Evolutionary conservation across 1,139 yeast species (phyloP), one percentile per base, ranked within the genome.

Genomic region (Suhomyces bribrorum): DNA sequence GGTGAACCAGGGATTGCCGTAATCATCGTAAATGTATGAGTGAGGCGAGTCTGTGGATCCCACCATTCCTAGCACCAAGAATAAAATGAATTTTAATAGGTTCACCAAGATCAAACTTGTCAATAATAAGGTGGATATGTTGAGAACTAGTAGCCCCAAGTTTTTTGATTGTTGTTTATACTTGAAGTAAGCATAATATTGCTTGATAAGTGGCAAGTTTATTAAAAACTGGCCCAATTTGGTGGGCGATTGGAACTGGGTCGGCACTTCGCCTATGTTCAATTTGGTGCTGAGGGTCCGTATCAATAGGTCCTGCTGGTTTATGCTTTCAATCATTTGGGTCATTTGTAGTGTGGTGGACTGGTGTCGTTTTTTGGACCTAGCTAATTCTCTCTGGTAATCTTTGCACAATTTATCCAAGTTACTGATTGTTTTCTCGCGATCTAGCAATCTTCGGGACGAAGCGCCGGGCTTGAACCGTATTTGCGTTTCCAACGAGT

Each of bases 121-220:
- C 9, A 62, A 36, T 4, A 64, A 20, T 22, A 67, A 36, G 6
- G 65, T 49, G 5, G 57, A 25, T 1, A 49, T 33, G 38, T 63
- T 61, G 5, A 64, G 29, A 3, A 58, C 23, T 7, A 62, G 15
- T 12, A 52, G 33, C 11, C 62, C 62, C 7, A 44, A 16, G 29
- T 46, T 54, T 32, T 50, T 55, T 25, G 53, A 54, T 6, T 55
- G 61, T 25, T 59, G 51, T 38, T 53, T 59, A 33, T 65, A 64
- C 31, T 57, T 56, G 45, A 48, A 56, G 34, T 52, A 61, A 35
- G 53, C 43, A 32, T 56, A 57, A 42, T 62, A 61, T 37, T 67
- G 70, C 37, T 62, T 65, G 12, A 66, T 39, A 26, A 66, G 54
- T 2, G 74, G 74, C 13, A 67, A 41, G 28, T 53, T 57, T 5